Conservation (phyloP, 257 asterid genomes). For the Primulina eburnea region DNA sequence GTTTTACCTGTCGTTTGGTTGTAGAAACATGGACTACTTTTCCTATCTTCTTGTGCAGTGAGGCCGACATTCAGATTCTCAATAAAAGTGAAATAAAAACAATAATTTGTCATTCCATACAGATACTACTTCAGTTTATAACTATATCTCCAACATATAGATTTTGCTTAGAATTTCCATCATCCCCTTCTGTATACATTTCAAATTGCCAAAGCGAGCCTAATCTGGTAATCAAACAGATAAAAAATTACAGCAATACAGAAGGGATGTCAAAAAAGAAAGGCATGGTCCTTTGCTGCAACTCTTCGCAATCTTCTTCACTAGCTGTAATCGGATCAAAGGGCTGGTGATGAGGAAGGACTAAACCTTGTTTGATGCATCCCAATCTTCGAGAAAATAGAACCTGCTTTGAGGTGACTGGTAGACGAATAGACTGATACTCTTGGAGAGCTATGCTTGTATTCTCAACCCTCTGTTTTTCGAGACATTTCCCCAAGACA, state of each 20-base stretch:
- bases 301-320: conserved; percentile 53
- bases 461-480: conserved; percentile 54
- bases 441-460: conserved; percentile 58
- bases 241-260: conserved; percentile 25
- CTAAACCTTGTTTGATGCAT: conserved; percentile 69
- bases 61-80: conserved; percentile 12
- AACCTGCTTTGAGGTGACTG: conserved; percentile 62
- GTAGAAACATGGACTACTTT: conserved; percentile 1
- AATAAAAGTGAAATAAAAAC: not conserved
- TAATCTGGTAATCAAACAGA: conserved; percentile 15
- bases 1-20: conserved; percentile 9
- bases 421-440: conserved; percentile 60
- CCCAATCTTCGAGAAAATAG: conserved; percentile 63
- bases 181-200: conserved; percentile 4
- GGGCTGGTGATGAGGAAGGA: conserved; percentile 29
- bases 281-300: conserved; percentile 77
- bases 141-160: not conserved
- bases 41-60: conserved; percentile 17
- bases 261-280: conserved; percentile 50
- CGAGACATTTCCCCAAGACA: conserved; percentile 67
- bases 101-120: not conserved
- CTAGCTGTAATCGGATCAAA: conserved; percentile 46
- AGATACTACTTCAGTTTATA: not conserved
- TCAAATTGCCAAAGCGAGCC: not conserved
- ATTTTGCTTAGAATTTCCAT: not conserved